phyloP scores from a whole-genome alignment of 306 rosid genomes.

The Acacia confusa region DNA sequence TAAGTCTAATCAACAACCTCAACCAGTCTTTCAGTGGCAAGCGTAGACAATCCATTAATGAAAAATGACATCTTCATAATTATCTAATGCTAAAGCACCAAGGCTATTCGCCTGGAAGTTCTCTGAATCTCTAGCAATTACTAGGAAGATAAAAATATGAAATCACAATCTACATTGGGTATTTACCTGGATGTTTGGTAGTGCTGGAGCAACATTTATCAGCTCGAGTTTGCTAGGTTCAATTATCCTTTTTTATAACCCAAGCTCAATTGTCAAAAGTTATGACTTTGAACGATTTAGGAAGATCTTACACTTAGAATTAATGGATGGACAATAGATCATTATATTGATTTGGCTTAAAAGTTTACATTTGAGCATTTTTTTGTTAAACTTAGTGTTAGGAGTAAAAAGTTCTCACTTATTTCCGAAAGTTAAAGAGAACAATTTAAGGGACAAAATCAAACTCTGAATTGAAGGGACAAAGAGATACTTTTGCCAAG shows the following conservation, averaged over 20 bases:
- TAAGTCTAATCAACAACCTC: slow-evolving; percentile 7
- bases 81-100: not conserved
- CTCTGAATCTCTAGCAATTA: not conserved
- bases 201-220: not conserved
- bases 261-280: not conserved
- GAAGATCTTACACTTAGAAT: not conserved
- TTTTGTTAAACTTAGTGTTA: not conserved
- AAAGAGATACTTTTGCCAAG: not conserved
- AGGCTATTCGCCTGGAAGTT: not conserved
- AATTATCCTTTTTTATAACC: not conserved
- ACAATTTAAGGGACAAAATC: not conserved
- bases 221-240: not conserved
- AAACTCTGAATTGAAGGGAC: not conserved
- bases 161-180: not conserved
- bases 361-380: not conserved
- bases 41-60: slow-evolving; percentile 14
- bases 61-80: slow-evolving; percentile 7
- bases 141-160: not conserved
- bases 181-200: not conserved
- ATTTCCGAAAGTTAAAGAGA: not conserved
- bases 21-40: not conserved
- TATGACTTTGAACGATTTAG: not conserved
- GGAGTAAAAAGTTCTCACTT: not conserved
- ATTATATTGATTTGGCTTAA: not conserved
- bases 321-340: not conserved